Base-by-base conservation (phyloP, 176 grass and related monocot genomes). In the Luzula sylvatica region DNA sequence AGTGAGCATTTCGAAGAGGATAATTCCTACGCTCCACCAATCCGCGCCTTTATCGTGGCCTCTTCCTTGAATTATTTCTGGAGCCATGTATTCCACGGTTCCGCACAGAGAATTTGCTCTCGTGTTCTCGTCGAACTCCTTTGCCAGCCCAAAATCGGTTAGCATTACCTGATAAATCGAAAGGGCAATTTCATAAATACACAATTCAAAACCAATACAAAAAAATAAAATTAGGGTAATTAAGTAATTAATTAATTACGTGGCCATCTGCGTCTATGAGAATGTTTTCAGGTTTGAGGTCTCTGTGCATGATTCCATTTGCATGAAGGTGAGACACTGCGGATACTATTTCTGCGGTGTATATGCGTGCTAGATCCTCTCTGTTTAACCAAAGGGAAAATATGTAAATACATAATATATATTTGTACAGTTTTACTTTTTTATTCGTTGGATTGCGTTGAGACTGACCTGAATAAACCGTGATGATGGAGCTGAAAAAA, bases 401-500 rank as follows among this genome's bases (percentile, higher is more conserved):
- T 53, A 42, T 42, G 30, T 20, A 66, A 27, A 35, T 35, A 0
- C 30, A 45, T 28, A 18, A 24, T 47, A 65, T n/a, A n/a, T n/a
- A n/a, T n/a, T n/a, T n/a, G n/a, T n/a, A n/a, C n/a, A n/a, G n/a
- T n/a, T n/a, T n/a, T n/a, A n/a, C n/a, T n/a, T n/a, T n/a, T n/a
- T 38, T 35, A 35, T 35, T 35, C 30, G 1, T 35, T 4, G 15
- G 40, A 61, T 61, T 39, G 23, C 60, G 30, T 35, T 7, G 15
- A 71, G 25, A 61, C 72, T 65, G 23, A 98, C 92, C 78, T 98
- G 68, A 98, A 98, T 56, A 98, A 80, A 42, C 92, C 92, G 46
- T 98, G 92, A 61, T 80, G 81, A 40, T 98, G 90, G 53, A 98
- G 85, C 86, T 98, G 92, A 62, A 98, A 98, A 75, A 98, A 98